These are phyloP conservation scores for Nakazawaea molendinolei DNA, from an alignment of 805 yeast species.

Conservation along the genomic window DNA sequence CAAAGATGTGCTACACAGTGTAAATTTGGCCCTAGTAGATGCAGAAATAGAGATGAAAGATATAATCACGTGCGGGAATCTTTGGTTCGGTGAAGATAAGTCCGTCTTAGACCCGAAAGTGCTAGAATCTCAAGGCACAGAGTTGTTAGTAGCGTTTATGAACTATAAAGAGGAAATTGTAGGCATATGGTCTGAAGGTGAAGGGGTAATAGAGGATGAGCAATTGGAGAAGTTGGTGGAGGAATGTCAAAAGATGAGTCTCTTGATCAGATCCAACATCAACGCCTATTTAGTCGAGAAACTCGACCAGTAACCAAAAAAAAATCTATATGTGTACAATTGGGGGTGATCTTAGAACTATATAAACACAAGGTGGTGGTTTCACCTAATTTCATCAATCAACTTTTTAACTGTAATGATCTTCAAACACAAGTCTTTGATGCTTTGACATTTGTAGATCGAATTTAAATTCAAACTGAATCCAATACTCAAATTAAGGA, in stretches of 20 bases:
- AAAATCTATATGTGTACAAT: too few species aligned
- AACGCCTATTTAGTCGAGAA: conserved; percentile 34
- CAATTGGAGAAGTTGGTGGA: conserved; percentile 25
- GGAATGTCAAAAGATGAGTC: conserved; percentile 36
- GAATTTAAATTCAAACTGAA: conserved; percentile 34
- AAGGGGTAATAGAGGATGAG: conserved; percentile 23
- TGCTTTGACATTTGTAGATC: conserved; percentile 32
- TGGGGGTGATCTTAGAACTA: too few species aligned
- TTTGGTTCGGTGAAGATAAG: conserved; percentile 17
- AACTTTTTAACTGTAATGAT: conserved; percentile 21
- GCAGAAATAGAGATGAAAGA: conserved; percentile 79
- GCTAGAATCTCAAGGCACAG: conserved; percentile 19
- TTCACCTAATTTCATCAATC: conserved; percentile 12
- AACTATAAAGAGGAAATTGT: conserved; percentile 53
- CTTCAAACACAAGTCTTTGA: conserved; percentile 19
- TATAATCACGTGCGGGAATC: conserved; percentile 61
- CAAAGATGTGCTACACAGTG: conserved; percentile 43
- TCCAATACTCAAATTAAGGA: conserved; percentile 21
- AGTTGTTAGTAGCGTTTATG: conserved; percentile 43
- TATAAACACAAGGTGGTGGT: not conserved
- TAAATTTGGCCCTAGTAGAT: conserved; percentile 73
- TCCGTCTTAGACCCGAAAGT: conserved; percentile 11
- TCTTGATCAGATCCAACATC: conserved; percentile 34
- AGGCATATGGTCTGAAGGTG: conserved; percentile 49
- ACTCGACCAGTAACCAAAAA: not conserved